Conservation (phyloP, 371 early-diverging fungal genomes). For the Apophysomyces elegans region DNA sequence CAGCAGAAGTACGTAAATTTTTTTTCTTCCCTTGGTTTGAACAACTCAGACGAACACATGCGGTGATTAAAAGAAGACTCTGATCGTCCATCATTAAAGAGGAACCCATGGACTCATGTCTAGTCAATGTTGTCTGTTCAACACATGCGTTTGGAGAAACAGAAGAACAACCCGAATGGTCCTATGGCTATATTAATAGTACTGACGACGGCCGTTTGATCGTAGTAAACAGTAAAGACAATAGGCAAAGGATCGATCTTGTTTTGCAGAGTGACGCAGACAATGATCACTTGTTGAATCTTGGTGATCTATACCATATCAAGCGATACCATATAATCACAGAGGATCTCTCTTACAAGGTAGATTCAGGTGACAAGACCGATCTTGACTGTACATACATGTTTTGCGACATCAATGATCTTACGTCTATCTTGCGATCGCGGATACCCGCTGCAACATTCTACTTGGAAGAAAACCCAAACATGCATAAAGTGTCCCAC, state of each 20-base stretch:
- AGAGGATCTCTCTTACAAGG: conserved; percentile 22
- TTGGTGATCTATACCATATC: conserved; percentile 19
- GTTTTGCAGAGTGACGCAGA: conserved; percentile 4
- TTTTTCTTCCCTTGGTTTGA: too few species aligned
- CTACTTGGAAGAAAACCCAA: not conserved
- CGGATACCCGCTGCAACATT: not conserved
- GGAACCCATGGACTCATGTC: conserved; percentile 1
- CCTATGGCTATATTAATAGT: conserved; percentile 8
- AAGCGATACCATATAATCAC: conserved; percentile 15
- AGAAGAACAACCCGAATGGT: conserved; percentile 8
- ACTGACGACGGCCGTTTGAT: conserved; percentile 18
- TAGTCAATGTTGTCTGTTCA: not conserved
- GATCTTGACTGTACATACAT: conserved; percentile 15
- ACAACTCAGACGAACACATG: too few species aligned
- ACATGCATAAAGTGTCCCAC: not conserved
- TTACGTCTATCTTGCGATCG: not conserved
- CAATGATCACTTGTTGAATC: not conserved
- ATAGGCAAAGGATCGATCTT: conserved; percentile 12
- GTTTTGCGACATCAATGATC: conserved; percentile 11
- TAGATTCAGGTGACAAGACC: not conserved
- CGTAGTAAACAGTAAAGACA: conserved; percentile 12
- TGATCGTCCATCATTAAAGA: too few species aligned
- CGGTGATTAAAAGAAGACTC: too few species aligned
- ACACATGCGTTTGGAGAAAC: conserved; percentile 9
- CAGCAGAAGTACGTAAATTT: too few species aligned